These are phyloP conservation scores for Aspergillus ellipticus DNA, from an alignment of 495 filamentous ascomycete genomes.

Conservation along the genomic window DNA sequence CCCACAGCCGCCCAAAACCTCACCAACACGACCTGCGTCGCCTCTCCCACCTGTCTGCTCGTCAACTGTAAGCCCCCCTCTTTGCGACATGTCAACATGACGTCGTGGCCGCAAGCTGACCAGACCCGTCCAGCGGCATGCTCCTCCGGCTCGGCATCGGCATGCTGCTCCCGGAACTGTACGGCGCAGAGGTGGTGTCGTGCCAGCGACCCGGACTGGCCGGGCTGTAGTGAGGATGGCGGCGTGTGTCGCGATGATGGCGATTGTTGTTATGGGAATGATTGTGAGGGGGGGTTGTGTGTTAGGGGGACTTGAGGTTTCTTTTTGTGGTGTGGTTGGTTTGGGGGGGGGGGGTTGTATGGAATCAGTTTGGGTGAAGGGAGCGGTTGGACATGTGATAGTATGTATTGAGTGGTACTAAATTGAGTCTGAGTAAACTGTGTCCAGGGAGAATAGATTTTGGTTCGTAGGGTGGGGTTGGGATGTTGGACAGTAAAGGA, in stretches of 20 bases:
- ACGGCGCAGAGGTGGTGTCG: not conserved
- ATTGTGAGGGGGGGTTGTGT: no score
- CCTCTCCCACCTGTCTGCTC: not conserved
- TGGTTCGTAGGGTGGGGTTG: no score
- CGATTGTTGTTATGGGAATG: constrained; percentile 4
- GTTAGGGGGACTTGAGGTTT: no score
- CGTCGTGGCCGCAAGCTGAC: not conserved
- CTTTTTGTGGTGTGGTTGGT: no score
- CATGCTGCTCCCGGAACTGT: not conserved
- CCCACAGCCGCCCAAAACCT: not conserved
- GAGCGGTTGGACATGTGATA: no score
- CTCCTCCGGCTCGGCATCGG: not conserved
- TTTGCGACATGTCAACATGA: not conserved
- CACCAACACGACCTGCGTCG: not conserved
- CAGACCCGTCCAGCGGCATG: not conserved
- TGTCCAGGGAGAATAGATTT: no score
- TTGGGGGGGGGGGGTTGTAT: no score
- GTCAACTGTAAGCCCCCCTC: not conserved
- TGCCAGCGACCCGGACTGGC: not conserved
- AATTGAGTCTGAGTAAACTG: no score
- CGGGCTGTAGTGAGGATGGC: not conserved
- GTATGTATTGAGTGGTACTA: no score
- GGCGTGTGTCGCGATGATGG: not conserved
- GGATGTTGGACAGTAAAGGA: no score
- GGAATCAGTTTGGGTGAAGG: no score